Base-by-base conservation (phyloP, 106 monocot species). In the Dendrobium chrysotoxum region DNA sequence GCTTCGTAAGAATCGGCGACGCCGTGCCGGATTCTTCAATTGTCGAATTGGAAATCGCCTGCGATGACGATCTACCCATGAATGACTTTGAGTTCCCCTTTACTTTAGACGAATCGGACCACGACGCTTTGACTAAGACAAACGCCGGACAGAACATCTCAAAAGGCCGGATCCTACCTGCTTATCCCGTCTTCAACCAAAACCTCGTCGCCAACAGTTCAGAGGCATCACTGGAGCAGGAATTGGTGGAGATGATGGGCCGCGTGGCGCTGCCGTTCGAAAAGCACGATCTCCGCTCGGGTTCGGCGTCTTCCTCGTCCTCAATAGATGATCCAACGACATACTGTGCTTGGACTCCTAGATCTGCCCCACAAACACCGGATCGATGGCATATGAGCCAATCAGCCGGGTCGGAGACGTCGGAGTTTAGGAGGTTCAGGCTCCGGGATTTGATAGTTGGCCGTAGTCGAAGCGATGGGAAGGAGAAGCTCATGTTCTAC, bases 381-480 rank as follows among this genome's bases (percentile, higher is more conserved):
- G 81, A 71, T 47, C 61, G 30, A 55, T 90, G 86, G 61, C 83
- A 53, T 38, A 88, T 91, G 81, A 88, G 88, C 83, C 68, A 80
- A 25, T 92, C 90, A 10, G 85, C 86, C 3, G 91, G 86, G 8
- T 81, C 81, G 4, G 40, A 21, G 13, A 35, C 13, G 23, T 10
- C 53, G 17, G 23, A 28, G 17, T 74, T 72, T 23, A 53, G 42
- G 28, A 39, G 82, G 64, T 88, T 87, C 88, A 72, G 79, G 28
- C 75, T 95, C 21, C 82, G 83, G 40, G 88, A 90, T 45, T 75
- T 94, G 74, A 53, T 95, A 53, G 40, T 84, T 4, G 77, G 82
- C 25, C 81, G 95, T 65, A 91, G 92, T 78, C 86, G 76, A 55
- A 95, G 95, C 79, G 92, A 95, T 42, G 92, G 92, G 26, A 90